Evolutionary conservation across 495 filamentous ascomycete species (phyloP), one percentile per base, ranked within the genome.

Genomic region (Podospora didyma): DNA sequence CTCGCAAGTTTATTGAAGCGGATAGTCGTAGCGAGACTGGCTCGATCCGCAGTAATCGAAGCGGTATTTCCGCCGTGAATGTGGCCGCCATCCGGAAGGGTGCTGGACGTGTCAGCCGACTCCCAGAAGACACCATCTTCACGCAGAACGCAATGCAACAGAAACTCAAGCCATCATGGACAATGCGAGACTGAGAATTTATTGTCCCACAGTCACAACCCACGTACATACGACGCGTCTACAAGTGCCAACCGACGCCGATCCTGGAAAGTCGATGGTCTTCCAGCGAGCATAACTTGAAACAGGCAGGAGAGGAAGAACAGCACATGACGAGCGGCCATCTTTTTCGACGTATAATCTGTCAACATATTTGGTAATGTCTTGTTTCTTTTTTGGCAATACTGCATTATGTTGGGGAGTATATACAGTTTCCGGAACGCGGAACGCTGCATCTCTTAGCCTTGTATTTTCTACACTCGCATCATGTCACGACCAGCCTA

Each of bases 21-120:
- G 89, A 91, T 49, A 75, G 72, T 52, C 73, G 75, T 62, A 96
- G 91, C 63, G 94, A 97, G 59, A 81, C 90, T 0, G 94, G 93
- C 56, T 95, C 90, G 65, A 90, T 97, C 62, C 88, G 88, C 63
- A 96, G 90, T 74, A 90, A 86, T 73, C 79, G 80, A 2, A 91
- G 86, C 56, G 92, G 87, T 22, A 86, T 96, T 54, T 93, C 89
- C 1, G 75, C 79, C 12, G 65, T 78, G 14, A 87, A 92, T 59
- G 72, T 85, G 42, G 77, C 86, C 49, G 92, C 90, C 57, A 87
- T 97, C 65, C 89, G 93, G 63, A 82, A 75, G 57, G 94, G 95
- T 61, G 92, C 92, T 46, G 95, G 96, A 59, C 89, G 93, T 37
- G 84, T 97, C 59, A 96, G 90, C 66, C 84, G 87, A 17, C 79